Base-by-base conservation (phyloP, 2,329 filamentous ascomycete species). In the Colletotrichum sp. region DNA sequence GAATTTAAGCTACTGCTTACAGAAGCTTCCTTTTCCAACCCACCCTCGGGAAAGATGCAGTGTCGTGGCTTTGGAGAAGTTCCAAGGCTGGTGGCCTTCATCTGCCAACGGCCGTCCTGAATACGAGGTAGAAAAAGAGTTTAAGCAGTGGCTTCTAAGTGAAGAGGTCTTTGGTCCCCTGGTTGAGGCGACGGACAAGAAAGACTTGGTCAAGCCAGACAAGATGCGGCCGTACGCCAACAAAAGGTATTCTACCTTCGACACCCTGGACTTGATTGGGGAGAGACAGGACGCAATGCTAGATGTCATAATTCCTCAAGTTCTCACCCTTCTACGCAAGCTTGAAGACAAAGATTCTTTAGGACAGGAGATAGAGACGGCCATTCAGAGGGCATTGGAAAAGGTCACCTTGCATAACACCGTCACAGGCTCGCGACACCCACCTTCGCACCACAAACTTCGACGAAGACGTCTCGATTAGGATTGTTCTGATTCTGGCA, bases 11-110 rank as follows among this genome's bases (percentile, higher is more conserved):
- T 38, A 61, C 15, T 34, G 24, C 2, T 30, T 32, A 18, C 28
- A 8, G 57, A 30, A n/a, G 57, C 57, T 34, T 4, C 57, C 57
- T 12, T 61, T 30, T 12, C 57, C 57, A 13, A 28, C 18, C n/a
- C 57, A 61, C 18, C 57, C 57, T 32, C 7, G 16, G 15, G 57
- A 61, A 13, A 28, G 57, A 18, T 61, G 15, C 15, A 61, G 26
- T 5, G 57, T 34, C 57, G 1, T 0, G 13, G 57, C 1, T n/a
- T 30, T 61, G 13, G 1, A 0, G 9, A 0, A 43, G 0, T 43
- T 43, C 0, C 38, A n/a, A 43, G 38, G 38, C 38, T 43, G 38
- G 38, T 43, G 38, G 38, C 18, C 38, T 43, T 9, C 38, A 43
- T 6, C 38, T n/a, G 8, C 0, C 2, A 0, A 43, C 5, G 38